phyloP scores from a whole-genome alignment of 179 eudicot species.

The Corrigiola litoralis region DNA sequence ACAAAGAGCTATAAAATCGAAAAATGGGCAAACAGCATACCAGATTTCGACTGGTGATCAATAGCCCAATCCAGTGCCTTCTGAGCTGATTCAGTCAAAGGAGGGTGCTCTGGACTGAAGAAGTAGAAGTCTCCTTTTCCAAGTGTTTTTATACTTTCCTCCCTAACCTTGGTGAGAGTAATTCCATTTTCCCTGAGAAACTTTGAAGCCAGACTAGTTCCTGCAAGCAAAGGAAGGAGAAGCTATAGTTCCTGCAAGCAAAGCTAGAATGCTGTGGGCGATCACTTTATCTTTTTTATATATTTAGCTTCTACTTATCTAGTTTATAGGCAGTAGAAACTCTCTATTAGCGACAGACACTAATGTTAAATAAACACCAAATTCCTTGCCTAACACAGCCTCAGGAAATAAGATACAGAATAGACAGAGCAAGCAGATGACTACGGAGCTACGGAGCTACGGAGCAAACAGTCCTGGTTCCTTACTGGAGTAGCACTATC shows the following conservation, averaged over 20 bases:
- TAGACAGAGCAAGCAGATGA: too few relatives aligned
- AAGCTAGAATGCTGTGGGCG: neutral
- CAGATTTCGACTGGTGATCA: constrained; percentile 63
- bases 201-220: constrained; percentile 62
- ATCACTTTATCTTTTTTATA: neutral
- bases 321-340: neutral
- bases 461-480: too few relatives aligned
- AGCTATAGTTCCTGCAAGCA: neutral
- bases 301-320: neutral
- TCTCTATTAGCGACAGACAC: too few relatives aligned
- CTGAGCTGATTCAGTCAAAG: constrained; percentile 75
- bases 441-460: too few relatives aligned
- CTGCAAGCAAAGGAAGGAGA: constrained; percentile 35
- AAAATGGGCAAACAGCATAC: constrained; percentile 28
- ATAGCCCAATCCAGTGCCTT: constrained; percentile 84
- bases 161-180: constrained; percentile 62
- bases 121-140: constrained; percentile 47
- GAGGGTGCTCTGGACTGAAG: constrained; percentile 67
- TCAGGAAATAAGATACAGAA: too few relatives aligned
- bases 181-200: constrained; percentile 66
- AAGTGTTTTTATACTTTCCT: constrained; percentile 52
- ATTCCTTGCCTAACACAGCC: too few relatives aligned
- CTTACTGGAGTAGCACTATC: too few relatives aligned
- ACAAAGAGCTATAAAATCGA: neutral
- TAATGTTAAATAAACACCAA: too few relatives aligned